Evolutionary conservation across 495 filamentous ascomycete species (phyloP).

Genomic region (Penicillium psychrofluorescens): DNA sequence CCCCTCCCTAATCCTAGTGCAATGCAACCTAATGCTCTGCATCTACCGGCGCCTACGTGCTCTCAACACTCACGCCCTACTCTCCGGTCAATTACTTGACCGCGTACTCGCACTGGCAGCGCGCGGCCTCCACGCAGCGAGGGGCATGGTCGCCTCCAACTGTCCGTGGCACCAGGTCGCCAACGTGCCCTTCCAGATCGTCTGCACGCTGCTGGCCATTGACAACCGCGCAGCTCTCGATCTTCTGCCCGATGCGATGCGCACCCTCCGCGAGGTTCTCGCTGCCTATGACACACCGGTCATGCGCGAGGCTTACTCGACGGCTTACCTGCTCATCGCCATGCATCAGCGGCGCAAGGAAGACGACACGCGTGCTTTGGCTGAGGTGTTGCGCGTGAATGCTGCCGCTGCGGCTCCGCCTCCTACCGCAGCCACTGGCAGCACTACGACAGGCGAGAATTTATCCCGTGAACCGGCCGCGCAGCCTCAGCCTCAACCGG

Average conservation of each 20-base stretch:
- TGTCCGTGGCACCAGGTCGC: slow-evolving; percentile 49
- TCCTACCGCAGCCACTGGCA: no score
- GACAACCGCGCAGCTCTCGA: slow-evolving; percentile 39
- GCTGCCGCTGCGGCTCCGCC: slow-evolving; percentile 14
- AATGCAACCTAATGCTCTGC: slow-evolving; percentile 47
- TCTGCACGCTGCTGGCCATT: slow-evolving; percentile 47
- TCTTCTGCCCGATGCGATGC: slow-evolving; percentile 42
- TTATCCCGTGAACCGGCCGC: background rate
- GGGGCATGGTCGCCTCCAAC: slow-evolving; percentile 25
- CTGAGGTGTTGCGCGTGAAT: slow-evolving; percentile 28
- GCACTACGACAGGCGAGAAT: background rate
- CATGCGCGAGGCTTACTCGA: slow-evolving; percentile 46
- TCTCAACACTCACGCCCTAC: slow-evolving; percentile 25
- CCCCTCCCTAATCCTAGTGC: slow-evolving; percentile 34
- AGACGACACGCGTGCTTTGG: slow-evolving; percentile 30
- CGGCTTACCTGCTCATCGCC: slow-evolving; percentile 41
- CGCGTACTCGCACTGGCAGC: slow-evolving; percentile 25
- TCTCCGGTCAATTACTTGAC: slow-evolving; percentile 26
- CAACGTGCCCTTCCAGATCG: slow-evolving; percentile 47
- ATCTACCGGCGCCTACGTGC: slow-evolving; percentile 44
- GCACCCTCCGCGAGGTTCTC: slow-evolving; percentile 37
- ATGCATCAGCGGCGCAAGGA: slow-evolving; percentile 38
- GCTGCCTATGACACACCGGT: slow-evolving; percentile 37
- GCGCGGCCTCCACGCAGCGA: slow-evolving; percentile 31
- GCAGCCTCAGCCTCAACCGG: background rate